Base-by-base conservation (phyloP, 306 rosid genomes). In the Gastrolobium bilobum region DNA sequence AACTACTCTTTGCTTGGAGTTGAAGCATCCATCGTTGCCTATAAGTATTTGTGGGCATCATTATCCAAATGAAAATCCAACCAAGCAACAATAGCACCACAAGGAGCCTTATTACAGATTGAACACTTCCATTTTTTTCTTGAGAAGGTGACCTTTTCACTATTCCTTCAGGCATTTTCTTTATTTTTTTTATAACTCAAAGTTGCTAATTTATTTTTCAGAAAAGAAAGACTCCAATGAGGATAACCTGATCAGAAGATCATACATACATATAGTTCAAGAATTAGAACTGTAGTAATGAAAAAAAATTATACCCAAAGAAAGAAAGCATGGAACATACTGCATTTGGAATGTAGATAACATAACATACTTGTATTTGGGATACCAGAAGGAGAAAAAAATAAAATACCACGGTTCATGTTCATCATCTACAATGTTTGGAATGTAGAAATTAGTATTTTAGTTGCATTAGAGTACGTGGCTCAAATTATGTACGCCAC, bases 21-120 rank as follows among this genome's bases (percentile, higher is more conserved):
- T 10, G 46, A 10, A 77, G 81, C n/a, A 5, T n/a, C 94, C 91
- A 92, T 4, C 0, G 53, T 7, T 42, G 35, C 61, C 7, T 59
- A 20, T 37, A 92, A 10, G 85, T 82, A 67, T 77, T 53, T 39
- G 91, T 88, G 20, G 97, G 95, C 73, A 42, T 73, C 81, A 90
- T 74, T 29, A 88, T 59, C 91, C 93, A 90, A 52, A 85, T 42
- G 40, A 87, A 40, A 81, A 86, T 10, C 71, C 74, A 77, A 26
- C 95, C 95, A 80, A 86, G 5, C 43, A 87, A 83, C 71, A 92
- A 53, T 10, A 76, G 4, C 52, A 84, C 1, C 47, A 76, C 31
- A 35, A 87, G n/a, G 5, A 88, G 46, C 89, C 74, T 78, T 48
- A 90, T 81, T 62, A 82, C 84, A 34, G 13, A 64, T 61, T 80